A percentile compares a stretch with the other conserved stretches of the same genome.
These are phyloP conservation scores for Tulasnella sp. DNA, from an alignment of 768 basidiomycete species.

Conservation along the genomic window DNA sequence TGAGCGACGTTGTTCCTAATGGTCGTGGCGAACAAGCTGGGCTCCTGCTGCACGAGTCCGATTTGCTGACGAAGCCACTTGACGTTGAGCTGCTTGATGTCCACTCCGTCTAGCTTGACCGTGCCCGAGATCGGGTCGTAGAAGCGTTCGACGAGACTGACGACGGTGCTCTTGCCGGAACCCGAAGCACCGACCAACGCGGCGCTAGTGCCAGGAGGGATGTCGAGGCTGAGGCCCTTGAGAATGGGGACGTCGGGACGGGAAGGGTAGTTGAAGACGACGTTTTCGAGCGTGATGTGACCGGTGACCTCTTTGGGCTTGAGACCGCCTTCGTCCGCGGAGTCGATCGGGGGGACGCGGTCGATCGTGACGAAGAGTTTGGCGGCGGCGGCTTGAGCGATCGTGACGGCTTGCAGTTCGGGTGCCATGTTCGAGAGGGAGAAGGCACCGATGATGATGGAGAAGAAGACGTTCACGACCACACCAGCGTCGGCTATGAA, in stretches of 20 bases:
- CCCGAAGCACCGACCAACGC: conserved; percentile 78
- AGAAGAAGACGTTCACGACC: conserved; percentile 5
- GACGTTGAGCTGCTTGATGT: conserved; percentile 44
- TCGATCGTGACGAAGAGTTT: conserved; percentile 90
- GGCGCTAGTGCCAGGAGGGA: conserved; percentile 72
- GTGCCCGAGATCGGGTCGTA: conserved; percentile 72
- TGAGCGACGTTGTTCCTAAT: conserved; percentile 48
- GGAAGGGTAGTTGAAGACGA: conserved; percentile 83
- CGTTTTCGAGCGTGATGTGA: conserved; percentile 63
- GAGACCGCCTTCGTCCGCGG: conserved; percentile 59
- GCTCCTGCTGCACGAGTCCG: conserved; percentile 43
- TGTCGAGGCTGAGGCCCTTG: conserved; percentile 60
- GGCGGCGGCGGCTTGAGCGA: conserved; percentile 80
- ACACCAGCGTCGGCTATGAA: conserved; percentile 34
- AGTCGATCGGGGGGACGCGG: conserved; percentile 82
- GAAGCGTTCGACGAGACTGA: conserved; percentile 80
- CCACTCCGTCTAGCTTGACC: conserved; percentile 68
- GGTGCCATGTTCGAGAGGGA: conserved; percentile 46
- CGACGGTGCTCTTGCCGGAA: conserved; percentile 58
- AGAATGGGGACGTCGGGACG: conserved; percentile 74
- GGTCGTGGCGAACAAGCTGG: conserved; percentile 45
- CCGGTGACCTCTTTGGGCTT: conserved; percentile 67
- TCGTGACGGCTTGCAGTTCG: conserved; percentile 79
- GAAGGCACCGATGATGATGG: conserved; percentile 34
- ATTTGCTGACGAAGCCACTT: conserved; percentile 38